Percentiles rank a stretch among this genome's conserved stretches.
These are phyloP conservation scores for Herpetospermum pedunculosum DNA, from an alignment of 306 rosid species.

Conservation along the genomic window DNA sequence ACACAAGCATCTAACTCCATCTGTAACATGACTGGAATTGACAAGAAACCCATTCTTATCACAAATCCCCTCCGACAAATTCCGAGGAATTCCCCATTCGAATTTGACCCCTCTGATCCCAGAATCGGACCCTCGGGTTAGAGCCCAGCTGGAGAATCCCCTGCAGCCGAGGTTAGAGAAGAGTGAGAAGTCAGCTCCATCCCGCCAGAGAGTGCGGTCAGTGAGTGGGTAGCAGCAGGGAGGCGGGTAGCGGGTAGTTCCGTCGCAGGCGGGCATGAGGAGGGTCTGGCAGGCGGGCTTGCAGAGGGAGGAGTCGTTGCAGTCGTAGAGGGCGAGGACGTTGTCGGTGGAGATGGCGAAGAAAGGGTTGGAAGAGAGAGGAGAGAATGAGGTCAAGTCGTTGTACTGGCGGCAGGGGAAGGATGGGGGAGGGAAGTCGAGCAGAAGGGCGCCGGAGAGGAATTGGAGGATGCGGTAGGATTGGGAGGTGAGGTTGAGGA, in stretches of 20 bases:
- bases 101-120: conserved; percentile 79
- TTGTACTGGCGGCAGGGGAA: conserved; percentile 71
- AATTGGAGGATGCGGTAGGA: conserved; percentile 51
- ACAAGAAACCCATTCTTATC: conserved; percentile 34
- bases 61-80: conserved; percentile 40
- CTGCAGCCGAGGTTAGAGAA: conserved; percentile 80
- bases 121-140: no score
- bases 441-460: conserved; percentile 57
- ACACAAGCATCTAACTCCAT: conserved; percentile 59
- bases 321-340: conserved; percentile 73
- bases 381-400: conserved; percentile 58
- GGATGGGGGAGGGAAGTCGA: conserved; percentile 53
- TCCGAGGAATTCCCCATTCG: conserved; percentile 82
- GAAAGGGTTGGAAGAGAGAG: conserved; percentile 23
- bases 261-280: conserved; percentile 59
- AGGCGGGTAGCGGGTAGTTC: conserved; percentile 36
- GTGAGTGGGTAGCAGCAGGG: conserved; percentile 84
- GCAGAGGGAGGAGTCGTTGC: conserved; percentile 86
- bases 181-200: conserved; percentile 51
- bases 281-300: conserved; percentile 63
- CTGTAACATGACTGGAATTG: conserved; percentile 50
- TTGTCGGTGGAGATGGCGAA: conserved; percentile 68
- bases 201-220: conserved; percentile 67
- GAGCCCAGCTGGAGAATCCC: conserved; percentile 81
- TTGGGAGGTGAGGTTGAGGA: conserved; percentile 37